Percentiles rank a stretch among this genome's conserved stretches.
Evolutionary conservation across 179 eudicot species (phyloP).

Genomic region (Sideroxylon spinosum): DNA sequence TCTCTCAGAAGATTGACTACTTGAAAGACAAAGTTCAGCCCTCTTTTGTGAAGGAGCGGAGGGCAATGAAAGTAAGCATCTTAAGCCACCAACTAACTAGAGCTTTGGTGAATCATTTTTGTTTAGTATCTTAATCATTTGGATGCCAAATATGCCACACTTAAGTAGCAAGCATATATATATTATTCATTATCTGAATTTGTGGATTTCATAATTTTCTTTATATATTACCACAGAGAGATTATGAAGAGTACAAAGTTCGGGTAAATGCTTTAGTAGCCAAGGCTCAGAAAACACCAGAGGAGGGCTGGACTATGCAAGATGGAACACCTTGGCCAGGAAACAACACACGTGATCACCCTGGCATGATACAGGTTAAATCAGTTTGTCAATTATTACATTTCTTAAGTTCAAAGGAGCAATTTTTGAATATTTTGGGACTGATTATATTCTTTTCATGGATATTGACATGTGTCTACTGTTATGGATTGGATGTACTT

Average conservation of each 20-base stretch:
- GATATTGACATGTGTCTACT: not conserved
- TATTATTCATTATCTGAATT: not conserved
- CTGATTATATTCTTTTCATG: not conserved
- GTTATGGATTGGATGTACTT: too few species aligned
- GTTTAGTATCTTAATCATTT: slow-evolving; percentile 1
- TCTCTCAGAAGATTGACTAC: slow-evolving; percentile 86
- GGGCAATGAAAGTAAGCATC: slow-evolving; percentile 76
- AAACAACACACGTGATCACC: slow-evolving; percentile 85
- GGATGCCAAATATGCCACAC: not conserved
- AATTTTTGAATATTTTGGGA: not conserved
- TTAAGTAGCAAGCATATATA: not conserved
- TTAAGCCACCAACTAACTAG: not conserved
- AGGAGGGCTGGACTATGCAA: slow-evolving; percentile 97
- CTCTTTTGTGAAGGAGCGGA: slow-evolving; percentile 91
- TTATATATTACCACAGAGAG: slow-evolving; percentile 49
- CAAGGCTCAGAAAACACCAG: slow-evolving; percentile 88
- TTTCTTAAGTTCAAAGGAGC: too few species aligned
- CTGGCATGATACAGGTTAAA: slow-evolving; percentile 93
- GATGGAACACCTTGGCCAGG: slow-evolving; percentile 99
- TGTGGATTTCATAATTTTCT: not conserved
- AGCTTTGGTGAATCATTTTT: too few species aligned
- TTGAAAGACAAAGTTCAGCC: slow-evolving; percentile 87
- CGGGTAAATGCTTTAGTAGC: slow-evolving; percentile 84
- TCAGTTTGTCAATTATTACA: slow-evolving; percentile 7
- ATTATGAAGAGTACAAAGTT: slow-evolving; percentile 88